Conservation (phyloP, 768 basidiomycete genomes). For the Gloeophyllum trabeum region DNA sequence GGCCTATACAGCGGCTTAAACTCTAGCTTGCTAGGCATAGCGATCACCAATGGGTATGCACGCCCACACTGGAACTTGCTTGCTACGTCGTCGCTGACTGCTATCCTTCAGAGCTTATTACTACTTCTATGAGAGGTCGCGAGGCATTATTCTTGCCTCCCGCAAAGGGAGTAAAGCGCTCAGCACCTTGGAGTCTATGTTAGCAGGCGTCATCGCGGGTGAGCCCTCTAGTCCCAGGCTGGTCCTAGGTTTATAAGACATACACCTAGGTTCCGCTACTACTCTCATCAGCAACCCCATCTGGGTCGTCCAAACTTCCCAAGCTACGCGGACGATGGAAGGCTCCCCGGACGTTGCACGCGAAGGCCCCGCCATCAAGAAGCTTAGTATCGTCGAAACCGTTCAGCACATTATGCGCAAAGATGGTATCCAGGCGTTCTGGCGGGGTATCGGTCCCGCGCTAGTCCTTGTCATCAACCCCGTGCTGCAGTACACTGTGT, state of each 20-base stretch:
- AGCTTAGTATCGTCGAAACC: conserved; percentile 55
- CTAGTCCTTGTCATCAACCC: conserved; percentile 90
- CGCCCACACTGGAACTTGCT: neutral
- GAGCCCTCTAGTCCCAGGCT: conserved; percentile 7
- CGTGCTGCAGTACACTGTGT: conserved; percentile 87
- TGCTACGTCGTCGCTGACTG: neutral
- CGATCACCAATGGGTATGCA: conserved; percentile 80
- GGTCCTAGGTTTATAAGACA: conserved; percentile 2
- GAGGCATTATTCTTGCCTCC: conserved; percentile 42
- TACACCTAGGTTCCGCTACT: conserved; percentile 67
- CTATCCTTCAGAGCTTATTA: conserved; percentile 65
- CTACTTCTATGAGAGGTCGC: conserved; percentile 76
- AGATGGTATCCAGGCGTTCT: conserved; percentile 76
- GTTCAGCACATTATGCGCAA: conserved; percentile 57
- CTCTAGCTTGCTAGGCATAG: conserved; percentile 83
- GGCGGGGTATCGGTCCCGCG: conserved; percentile 91
- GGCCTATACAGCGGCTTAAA: conserved; percentile 84
- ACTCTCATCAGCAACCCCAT: conserved; percentile 88
- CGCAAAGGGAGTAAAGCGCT: conserved; percentile 56
- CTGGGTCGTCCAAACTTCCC: conserved; percentile 93
- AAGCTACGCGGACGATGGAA: conserved; percentile 56
- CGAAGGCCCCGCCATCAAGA: conserved; percentile 24
- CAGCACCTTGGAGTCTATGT: conserved; percentile 78
- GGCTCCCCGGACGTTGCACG: conserved; percentile 17
- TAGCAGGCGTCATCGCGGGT: conserved; percentile 85